A percentile compares a stretch with the other conserved stretches of the same genome.
Evolutionary conservation across 176 grass and related monocot genomes (phyloP).

Genomic region (Poa annua): DNA sequence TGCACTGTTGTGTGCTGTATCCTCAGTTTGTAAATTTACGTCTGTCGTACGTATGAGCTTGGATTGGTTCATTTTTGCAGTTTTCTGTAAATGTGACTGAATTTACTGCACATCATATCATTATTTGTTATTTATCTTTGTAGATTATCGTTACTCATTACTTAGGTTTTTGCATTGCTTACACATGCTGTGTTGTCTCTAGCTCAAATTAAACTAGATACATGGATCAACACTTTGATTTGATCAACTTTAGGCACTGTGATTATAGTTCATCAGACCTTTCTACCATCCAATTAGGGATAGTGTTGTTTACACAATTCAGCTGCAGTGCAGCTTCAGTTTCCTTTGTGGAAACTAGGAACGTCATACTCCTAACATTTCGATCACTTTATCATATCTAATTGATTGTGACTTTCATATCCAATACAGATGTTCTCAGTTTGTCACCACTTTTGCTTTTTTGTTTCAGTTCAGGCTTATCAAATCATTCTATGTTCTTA

Average conservation of each 20-base stretch:
- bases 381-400: background rate
- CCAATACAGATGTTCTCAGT: background rate
- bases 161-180: background rate
- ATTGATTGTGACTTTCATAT: background rate
- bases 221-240: background rate
- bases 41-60: background rate
- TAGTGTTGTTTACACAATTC: background rate
- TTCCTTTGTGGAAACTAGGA: background rate
- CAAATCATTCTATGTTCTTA: background rate
- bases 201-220: no score
- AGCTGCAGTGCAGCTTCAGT: background rate
- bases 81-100: background rate
- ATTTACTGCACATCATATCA: background rate
- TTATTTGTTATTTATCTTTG: background rate
- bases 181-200: no score
- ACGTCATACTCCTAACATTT: background rate
- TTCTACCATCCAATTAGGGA: background rate
- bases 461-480: conserved; percentile 12
- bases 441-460: background rate
- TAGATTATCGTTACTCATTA: background rate
- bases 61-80: background rate
- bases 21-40: background rate
- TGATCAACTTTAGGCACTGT: no score
- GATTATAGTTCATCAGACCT: background rate
- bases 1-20: background rate